Evolutionary conservation across 208 protist species (phyloP).

Genomic region (Leptomonas seymouri): DNA sequence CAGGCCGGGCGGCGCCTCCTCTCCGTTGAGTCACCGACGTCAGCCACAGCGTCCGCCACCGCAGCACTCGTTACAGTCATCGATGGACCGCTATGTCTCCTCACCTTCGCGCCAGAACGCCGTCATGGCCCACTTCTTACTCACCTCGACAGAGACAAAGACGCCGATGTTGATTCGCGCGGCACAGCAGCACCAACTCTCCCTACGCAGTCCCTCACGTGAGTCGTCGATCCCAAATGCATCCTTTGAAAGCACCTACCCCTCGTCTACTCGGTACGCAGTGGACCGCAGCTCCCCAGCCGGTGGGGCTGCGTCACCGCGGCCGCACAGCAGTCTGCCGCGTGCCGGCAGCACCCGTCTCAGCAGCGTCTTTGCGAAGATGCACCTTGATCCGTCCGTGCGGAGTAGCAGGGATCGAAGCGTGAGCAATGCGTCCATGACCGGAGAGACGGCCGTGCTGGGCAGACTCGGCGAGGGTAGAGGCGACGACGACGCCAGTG

Average conservation of each 20-base stretch:
- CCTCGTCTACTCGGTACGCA: conserved; percentile 3
- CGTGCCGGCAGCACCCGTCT: conserved; percentile 22
- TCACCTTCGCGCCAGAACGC: conserved; percentile 56
- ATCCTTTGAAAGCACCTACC: conserved; percentile 13
- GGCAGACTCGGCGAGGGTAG: not conserved
- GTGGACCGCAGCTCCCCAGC: conserved; percentile 15
- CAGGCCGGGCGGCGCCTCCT: conserved; percentile 2
- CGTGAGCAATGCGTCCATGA: conserved; percentile 9
- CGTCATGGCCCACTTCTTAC: conserved; percentile 72
- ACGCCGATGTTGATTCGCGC: conserved; percentile 50
- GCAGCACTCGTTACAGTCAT: conserved; percentile 10
- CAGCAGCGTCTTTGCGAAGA: conserved; percentile 42
- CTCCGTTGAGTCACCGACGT: not conserved
- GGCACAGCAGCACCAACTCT: conserved; percentile 30
- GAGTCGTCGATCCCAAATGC: not conserved
- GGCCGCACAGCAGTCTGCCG: conserved; percentile 13
- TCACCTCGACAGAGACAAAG: conserved; percentile 75
- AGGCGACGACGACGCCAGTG: conserved; percentile 1
- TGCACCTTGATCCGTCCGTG: conserved; percentile 38
- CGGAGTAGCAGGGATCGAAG: conserved; percentile 22
- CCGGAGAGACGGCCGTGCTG: not conserved
- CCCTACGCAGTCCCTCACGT: conserved; percentile 21
- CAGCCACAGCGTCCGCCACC: conserved; percentile 1
- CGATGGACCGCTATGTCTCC: conserved; percentile 76
- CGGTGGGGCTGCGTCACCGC: conserved; percentile 14